Evolutionary conservation across 2,329 filamentous ascomycete species (phyloP).

Genomic region (Penicillium fuscoglaucum): DNA sequence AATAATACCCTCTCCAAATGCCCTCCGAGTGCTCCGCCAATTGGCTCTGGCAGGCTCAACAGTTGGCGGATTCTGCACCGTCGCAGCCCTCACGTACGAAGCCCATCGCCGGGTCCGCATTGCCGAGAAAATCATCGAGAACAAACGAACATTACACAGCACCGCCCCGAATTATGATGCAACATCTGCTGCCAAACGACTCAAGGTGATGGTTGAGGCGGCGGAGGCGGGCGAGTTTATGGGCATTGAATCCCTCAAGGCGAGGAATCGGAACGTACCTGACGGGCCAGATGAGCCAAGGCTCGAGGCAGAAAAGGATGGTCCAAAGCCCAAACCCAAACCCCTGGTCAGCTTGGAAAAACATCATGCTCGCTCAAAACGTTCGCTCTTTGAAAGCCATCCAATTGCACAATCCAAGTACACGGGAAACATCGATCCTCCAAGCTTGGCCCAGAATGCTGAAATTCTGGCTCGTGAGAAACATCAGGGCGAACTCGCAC

Average conservation of each 20-base stretch:
- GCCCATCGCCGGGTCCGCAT: slow-evolving; percentile 42
- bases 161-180: slow-evolving; percentile 46
- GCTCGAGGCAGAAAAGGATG: not conserved
- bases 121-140: slow-evolving; percentile 47
- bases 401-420: not conserved
- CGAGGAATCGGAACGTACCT: slow-evolving; percentile 20
- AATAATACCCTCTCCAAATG: slow-evolving; percentile 46
- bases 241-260: slow-evolving; percentile 39
- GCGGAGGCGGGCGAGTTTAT: slow-evolving; percentile 47
- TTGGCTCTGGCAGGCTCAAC: slow-evolving; percentile 40
- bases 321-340: not conserved
- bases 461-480: slow-evolving; percentile 16
- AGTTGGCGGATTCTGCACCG: slow-evolving; percentile 43
- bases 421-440: not conserved
- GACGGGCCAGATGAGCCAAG: slow-evolving; percentile 6
- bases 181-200: slow-evolving; percentile 36
- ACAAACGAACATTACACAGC: slow-evolving; percentile 44
- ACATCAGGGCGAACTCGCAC: slow-evolving; percentile 6
- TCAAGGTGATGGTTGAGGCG: slow-evolving; percentile 46
- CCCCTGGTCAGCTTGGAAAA: slow-evolving; percentile 6
- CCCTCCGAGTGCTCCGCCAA: slow-evolving; percentile 42
- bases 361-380: slow-evolving; percentile 2
- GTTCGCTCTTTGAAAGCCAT: not conserved
- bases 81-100: slow-evolving; percentile 46
- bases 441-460: slow-evolving; percentile 5